Base-by-base conservation (phyloP, 768 basidiomycete species). In the Amanita thiersii region DNA sequence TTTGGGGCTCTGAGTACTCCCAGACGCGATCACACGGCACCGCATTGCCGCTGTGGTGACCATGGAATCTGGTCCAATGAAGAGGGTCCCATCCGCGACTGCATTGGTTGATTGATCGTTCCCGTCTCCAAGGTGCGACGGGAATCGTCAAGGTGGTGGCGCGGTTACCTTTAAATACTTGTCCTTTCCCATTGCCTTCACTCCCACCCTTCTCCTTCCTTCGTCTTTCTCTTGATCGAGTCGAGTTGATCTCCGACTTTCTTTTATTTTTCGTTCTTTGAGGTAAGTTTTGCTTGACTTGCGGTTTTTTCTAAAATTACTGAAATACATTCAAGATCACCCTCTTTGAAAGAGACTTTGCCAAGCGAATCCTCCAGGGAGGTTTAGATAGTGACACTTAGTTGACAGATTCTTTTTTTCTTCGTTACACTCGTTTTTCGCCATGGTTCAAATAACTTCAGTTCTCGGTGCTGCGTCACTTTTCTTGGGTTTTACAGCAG, bases 181-280 rank as follows among this genome's bases (percentile, higher is more conserved):
- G 45, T 43, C 48, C 52, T 54, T 51, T 50, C 55, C 50, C 52
- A 46, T 60, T 55, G 54, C 55, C 49, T 61, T 56, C 53, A 55
- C 57, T 55, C 53, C 53, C 49, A 60, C 61, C 64, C 51, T 63
- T 64, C 59, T 65, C 26, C 20, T 14, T 11, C 54, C 19, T 40
- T 23, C n/a, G 61, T 57, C 58, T 47, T 50, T 47, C 63, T 59
- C 63, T 67, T 61, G 56, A 55, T 55, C 59, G 63, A 57, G 73
- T 77, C 77, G 77, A 77, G 73, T 81, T 72, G 81, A 76, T 65
- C 65, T 66, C 77, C 77, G 72, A 73, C 76, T 65, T 58, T 60
- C 4, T 18, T 56, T 50, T 51, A 64, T 63, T 63, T 69, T 77
- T 76, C 66, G 57, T 75, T 72, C 63, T 56, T 57, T 66, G 66